Evolutionary conservation across 75 land plant species (phyloP).

Genomic region (Cryptomeria japonica): DNA sequence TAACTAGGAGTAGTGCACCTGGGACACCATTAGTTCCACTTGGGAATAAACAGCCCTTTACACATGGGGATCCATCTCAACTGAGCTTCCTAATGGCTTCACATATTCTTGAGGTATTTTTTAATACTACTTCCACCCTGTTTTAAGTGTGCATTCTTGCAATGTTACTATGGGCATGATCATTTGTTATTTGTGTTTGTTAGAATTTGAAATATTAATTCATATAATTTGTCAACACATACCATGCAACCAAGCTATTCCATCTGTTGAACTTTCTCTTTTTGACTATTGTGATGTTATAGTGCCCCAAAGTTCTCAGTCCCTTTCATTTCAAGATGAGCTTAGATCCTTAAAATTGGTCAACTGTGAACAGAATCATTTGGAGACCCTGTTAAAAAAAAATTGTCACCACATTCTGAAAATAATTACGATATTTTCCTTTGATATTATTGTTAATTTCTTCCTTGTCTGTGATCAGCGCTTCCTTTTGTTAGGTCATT

Average conservation of each 20-base stretch:
- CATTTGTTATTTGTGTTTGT: background rate
- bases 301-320: background rate
- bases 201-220: background rate
- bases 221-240: background rate
- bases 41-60: conserved; percentile 13
- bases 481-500: background rate
- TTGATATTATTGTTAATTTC: background rate
- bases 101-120: conserved; percentile 7
- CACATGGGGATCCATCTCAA: conserved; percentile 34
- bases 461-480: too few relatives aligned
- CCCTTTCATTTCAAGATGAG: background rate
- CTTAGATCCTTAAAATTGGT: background rate
- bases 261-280: background rate
- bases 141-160: background rate
- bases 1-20: conserved; percentile 29
- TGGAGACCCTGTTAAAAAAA: background rate
- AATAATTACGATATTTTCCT: background rate
- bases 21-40: conserved; percentile 13
- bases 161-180: background rate
- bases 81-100: conserved; percentile 20
- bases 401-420: background rate
- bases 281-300: background rate
- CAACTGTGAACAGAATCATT: background rate
- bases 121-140: background rate
- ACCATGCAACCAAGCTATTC: background rate